phyloP scores from a whole-genome alignment of 1,139 yeast species.

The Wickerhamomyces sp. region DNA sequence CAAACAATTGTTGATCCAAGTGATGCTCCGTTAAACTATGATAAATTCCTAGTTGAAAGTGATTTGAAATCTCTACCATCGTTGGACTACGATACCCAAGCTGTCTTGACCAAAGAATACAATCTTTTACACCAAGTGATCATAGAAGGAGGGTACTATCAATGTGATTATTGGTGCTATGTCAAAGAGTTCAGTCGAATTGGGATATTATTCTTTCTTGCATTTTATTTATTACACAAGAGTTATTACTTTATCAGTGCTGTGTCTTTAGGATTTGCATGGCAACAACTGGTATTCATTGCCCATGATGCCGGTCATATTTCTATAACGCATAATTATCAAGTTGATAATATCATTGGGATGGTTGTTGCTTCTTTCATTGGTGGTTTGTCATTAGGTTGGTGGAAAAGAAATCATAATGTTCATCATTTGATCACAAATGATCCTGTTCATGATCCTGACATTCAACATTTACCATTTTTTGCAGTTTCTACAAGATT shows the following conservation, averaged over 20 bases:
- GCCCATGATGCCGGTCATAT: slow-evolving; percentile 92
- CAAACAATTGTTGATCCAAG: slow-evolving; percentile 51
- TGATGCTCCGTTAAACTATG: slow-evolving; percentile 49
- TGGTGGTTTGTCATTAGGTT: slow-evolving; percentile 87
- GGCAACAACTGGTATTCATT: slow-evolving; percentile 88
- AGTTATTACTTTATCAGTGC: slow-evolving; percentile 55
- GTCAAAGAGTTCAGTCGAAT: slow-evolving; percentile 63
- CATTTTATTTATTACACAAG: slow-evolving; percentile 45
- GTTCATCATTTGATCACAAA: slow-evolving; percentile 86
- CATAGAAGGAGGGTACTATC: slow-evolving; percentile 54
- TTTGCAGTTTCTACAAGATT: slow-evolving; percentile 78
- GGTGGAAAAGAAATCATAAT: slow-evolving; percentile 95
- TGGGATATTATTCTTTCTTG: slow-evolving; percentile 42
- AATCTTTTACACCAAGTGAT: slow-evolving; percentile 54
- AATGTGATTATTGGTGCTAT: slow-evolving; percentile 72
- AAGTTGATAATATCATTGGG: slow-evolving; percentile 72
- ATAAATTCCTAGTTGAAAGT: slow-evolving; percentile 44
- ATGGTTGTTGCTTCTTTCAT: slow-evolving; percentile 67
- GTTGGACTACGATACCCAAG: slow-evolving; percentile 65
- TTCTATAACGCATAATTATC: slow-evolving; percentile 75
- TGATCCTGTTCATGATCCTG: slow-evolving; percentile 92
- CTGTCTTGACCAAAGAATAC: slow-evolving; percentile 49
- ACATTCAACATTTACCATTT: slow-evolving; percentile 87
- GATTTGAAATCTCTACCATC: slow-evolving; percentile 58
- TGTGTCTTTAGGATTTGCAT: slow-evolving; percentile 61